phyloP scores from a whole-genome alignment of 2,329 filamentous ascomycete genomes.

The Diaporthe amygdali region DNA sequence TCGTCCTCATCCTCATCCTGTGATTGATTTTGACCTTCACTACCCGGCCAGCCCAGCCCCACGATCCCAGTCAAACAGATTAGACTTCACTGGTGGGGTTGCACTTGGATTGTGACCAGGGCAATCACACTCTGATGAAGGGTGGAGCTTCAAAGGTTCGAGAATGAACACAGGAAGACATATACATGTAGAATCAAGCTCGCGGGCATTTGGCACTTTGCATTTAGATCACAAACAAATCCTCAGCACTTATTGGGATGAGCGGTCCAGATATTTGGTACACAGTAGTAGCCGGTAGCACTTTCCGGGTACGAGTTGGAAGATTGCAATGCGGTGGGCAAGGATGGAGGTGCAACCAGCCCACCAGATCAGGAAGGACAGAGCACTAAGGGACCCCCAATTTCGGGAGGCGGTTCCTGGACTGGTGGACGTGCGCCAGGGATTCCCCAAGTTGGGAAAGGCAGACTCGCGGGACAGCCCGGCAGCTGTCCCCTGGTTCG shows the following conservation, averaged over 20 bases:
- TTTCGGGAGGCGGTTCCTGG: slow-evolving; percentile 1
- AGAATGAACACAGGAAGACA: no score
- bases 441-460: not conserved
- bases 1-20: not conserved
- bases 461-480: not conserved
- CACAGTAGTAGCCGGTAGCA: no score
- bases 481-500: slow-evolving; percentile 12
- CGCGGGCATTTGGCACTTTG: no score
- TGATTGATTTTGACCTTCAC: not conserved
- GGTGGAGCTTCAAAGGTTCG: not conserved
- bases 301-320: not conserved
- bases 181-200: no score
- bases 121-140: slow-evolving; percentile 11
- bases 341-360: not conserved
- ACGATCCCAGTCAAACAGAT: not conserved
- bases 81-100: slow-evolving; percentile 12
- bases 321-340: not conserved
- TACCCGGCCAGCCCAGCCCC: not conserved
- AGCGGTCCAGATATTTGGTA: no score
- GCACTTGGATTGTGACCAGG: slow-evolving; percentile 1
- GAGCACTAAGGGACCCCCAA: not conserved
- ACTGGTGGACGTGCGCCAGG: not conserved
- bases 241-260: no score
- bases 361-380: not conserved
- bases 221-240: no score